Percentiles rank a stretch among this genome's conserved stretches.
Evolutionary conservation across 2,329 filamentous ascomycete species (phyloP).

Genomic region (Alternaria ethzedia): DNA sequence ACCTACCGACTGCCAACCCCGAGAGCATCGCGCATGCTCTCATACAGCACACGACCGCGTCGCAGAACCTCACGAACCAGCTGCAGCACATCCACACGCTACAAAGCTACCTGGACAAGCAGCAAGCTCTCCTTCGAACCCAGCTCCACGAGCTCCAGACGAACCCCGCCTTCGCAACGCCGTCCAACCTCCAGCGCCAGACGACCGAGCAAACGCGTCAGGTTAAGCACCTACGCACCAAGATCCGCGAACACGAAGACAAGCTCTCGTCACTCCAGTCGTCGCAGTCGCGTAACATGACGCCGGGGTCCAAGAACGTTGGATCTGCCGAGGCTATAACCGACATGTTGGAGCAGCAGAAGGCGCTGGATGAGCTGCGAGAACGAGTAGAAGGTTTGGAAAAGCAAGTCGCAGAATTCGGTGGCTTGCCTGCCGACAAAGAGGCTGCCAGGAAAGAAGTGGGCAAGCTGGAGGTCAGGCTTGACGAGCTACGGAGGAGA

Average conservation of each 20-base stretch:
- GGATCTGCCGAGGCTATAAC: constrained; percentile 60
- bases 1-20: constrained; percentile 36
- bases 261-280: constrained; percentile 48
- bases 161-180: constrained; percentile 51
- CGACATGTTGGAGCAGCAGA: constrained; percentile 66
- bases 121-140: constrained; percentile 37
- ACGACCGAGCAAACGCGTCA: constrained; percentile 77
- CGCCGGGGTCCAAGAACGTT: constrained; percentile 40
- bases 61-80: constrained; percentile 41
- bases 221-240: constrained; percentile 69
- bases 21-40: constrained; percentile 44
- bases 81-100: constrained; percentile 42
- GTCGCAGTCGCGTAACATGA: constrained; percentile 27
- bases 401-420: constrained; percentile 68
- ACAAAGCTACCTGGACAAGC: constrained; percentile 41
- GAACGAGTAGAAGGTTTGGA: constrained; percentile 66
- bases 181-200: constrained; percentile 66
- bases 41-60: constrained; percentile 39
- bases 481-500: constrained; percentile 65
- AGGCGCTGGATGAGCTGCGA: constrained; percentile 66
- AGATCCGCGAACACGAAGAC: constrained; percentile 68
- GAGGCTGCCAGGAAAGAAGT: constrained; percentile 74
- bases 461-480: constrained; percentile 68
- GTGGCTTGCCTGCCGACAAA: constrained; percentile 74
- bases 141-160: constrained; percentile 40